Base-by-base conservation (phyloP, 768 basidiomycete genomes). In the Amylocystis lapponica region DNA sequence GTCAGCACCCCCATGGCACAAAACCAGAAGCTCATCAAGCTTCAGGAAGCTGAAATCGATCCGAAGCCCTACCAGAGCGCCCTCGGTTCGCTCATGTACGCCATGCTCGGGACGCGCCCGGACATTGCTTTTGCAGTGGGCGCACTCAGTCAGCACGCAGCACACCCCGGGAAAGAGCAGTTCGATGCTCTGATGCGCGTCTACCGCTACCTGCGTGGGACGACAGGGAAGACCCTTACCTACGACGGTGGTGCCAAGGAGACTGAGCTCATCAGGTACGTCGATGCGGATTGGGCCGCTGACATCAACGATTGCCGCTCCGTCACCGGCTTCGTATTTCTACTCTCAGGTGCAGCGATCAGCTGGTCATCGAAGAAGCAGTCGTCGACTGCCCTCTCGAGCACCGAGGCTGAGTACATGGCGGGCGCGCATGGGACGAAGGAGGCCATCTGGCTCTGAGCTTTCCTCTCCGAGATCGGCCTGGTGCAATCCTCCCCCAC, bases 331-430 rank as follows among this genome's bases (percentile, higher is more conserved):
- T 64, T 59, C 41, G 35, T 55, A 2, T 62, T 60, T 53, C 48
- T 49, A 11, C 22, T 60, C 23, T 51, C 27, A 21, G 54, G 49
- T 1, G 56, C 52, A 49, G 46, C 47, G 6, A 44, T 68, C 23
- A 32, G 43, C 12, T 68, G 65, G 63, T 36, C 38, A 1, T 53
- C 58, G 0, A 51, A 54, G 41, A 54, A 57, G 39, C 67, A 67
- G 48, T 17, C 46, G 9, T 47, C 48, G 11, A 48, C 61, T 29
- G 56, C 65, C 3, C 30, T 52, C 5, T 67, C 62, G 2, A 60
- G 53, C 23, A 59, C 55, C 14, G 61, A 68, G 45, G 64, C 68
- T 2, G 63, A 69, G 52, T 66, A 64, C 48, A 57, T 67, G 22
- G 59, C 56, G 1, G 39, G 47, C 11, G 30, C 59, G 0, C 50